Conservation (phyloP, 257 asterid species). For the Ophiorrhiza pumila region DNA sequence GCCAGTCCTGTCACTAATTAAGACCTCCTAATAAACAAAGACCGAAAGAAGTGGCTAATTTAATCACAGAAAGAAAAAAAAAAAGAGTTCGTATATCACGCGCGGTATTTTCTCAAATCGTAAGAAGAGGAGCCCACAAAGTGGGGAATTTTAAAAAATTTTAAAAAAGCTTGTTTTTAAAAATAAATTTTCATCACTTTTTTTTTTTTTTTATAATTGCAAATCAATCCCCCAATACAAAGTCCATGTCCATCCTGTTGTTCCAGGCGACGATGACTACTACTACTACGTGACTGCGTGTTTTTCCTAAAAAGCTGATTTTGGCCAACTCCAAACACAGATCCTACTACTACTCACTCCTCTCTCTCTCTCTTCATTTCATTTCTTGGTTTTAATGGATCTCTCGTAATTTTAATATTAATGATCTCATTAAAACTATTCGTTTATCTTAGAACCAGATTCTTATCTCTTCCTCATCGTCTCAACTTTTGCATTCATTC, state of each 20-base stretch:
- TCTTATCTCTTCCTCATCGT: conserved; percentile 26
- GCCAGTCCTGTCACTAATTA: too few relatives aligned
- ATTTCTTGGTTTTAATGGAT: too few relatives aligned
- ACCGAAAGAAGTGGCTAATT: too few relatives aligned
- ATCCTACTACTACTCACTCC: neutral
- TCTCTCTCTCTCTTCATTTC: too few relatives aligned
- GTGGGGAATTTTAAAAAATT: neutral
- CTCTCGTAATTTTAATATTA: too few relatives aligned
- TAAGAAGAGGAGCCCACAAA: neutral
- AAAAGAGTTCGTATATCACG: neutral
- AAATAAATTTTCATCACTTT: neutral
- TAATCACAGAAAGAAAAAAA: neutral
- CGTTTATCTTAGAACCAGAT: conserved; percentile 18
- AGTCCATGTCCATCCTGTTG: too few relatives aligned
- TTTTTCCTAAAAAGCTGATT: neutral
- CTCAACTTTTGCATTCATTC: conserved; percentile 3
- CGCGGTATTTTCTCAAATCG: conserved; percentile 7
- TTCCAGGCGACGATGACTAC: too few relatives aligned
- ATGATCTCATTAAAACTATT: too few relatives aligned
- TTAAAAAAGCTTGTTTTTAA: too few relatives aligned
- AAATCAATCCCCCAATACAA: neutral
- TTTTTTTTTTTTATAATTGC: neutral
- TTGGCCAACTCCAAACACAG: conserved; percentile 9
- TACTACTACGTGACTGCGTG: conserved; percentile 10
- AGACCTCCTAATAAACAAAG: too few relatives aligned